phyloP scores from a whole-genome alignment of 306 rosid genomes.

The Benincasa hispida region DNA sequence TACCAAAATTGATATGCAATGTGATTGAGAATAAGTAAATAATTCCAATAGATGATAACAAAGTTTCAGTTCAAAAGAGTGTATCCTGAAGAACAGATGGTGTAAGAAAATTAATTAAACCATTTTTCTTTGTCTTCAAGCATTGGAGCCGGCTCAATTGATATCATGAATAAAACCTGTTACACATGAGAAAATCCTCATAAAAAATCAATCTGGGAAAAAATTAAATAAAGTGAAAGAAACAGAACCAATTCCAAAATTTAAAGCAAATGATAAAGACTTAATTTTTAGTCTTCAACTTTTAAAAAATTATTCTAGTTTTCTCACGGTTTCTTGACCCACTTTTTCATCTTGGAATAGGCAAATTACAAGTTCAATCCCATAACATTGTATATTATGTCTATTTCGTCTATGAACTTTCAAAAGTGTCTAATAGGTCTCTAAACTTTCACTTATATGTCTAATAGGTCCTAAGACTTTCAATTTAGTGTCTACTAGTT shows the following conservation, averaged over 20 bases:
- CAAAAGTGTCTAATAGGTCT: too few species aligned
- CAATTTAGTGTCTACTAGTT: too few species aligned
- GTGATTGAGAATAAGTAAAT: background rate
- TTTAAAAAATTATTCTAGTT: background rate
- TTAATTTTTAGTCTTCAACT: background rate
- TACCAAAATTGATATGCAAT: background rate
- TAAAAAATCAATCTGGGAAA: conserved; percentile 2
- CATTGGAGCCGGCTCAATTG: conserved; percentile 98
- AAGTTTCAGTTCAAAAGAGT: conserved; percentile 3
- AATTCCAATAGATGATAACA: background rate
- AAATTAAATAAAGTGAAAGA: background rate
- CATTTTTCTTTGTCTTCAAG: conserved; percentile 99
- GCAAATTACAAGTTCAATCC: too few species aligned
- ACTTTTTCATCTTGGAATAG: background rate
- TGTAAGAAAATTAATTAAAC: conserved; percentile 32
- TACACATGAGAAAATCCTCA: conserved; percentile 12
- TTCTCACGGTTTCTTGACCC: background rate
- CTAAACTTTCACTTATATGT: too few species aligned
- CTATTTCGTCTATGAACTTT: too few species aligned
- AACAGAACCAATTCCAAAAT: background rate
- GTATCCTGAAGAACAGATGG: background rate
- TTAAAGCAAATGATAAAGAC: background rate
- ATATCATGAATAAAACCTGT: conserved; percentile 97
- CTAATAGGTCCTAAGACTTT: too few species aligned
- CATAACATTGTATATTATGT: too few species aligned